Conservation (phyloP, 306 rosid species). For the Citrullus amarus region DNA sequence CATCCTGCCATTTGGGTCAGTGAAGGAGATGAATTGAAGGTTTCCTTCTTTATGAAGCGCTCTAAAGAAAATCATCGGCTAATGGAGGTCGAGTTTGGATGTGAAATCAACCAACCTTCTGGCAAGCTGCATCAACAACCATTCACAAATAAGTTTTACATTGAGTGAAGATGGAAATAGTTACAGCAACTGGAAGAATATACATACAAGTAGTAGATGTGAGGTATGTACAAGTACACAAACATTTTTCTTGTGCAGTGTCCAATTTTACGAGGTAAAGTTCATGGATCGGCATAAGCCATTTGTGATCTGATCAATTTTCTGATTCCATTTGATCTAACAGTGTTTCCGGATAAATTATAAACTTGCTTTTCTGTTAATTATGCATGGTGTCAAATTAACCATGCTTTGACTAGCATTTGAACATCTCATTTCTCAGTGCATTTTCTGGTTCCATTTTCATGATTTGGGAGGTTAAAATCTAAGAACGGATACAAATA, state of each 20-base stretch:
- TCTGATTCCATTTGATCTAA: not conserved
- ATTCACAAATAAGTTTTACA: constrained; percentile 54
- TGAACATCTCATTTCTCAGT: not conserved
- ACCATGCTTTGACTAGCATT: not conserved
- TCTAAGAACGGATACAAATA: no score
- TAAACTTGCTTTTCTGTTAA: not conserved
- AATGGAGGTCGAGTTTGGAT: constrained; percentile 83
- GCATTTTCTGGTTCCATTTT: not conserved
- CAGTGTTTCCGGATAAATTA: not conserved
- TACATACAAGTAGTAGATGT: constrained; percentile 22
- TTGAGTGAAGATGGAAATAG: constrained; percentile 48
- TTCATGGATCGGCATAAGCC: not conserved
- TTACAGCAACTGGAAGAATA: constrained; percentile 7
- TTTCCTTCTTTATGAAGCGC: constrained; percentile 75
- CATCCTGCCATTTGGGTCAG: constrained; percentile 46
- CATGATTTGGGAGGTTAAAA: not conserved
- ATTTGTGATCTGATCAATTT: not conserved
- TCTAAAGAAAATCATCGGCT: constrained; percentile 83
- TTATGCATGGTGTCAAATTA: not conserved
- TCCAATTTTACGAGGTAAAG: not conserved
- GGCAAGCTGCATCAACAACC: constrained; percentile 42
- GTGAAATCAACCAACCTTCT: constrained; percentile 47
- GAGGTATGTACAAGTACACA: not conserved
- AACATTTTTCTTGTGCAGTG: not conserved
- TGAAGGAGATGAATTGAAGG: constrained; percentile 53